A percentile compares a stretch with the other conserved stretches of the same genome.
Conservation (phyloP, 805 yeast genomes). For the Saccharomycopsis lassenensis region DNA sequence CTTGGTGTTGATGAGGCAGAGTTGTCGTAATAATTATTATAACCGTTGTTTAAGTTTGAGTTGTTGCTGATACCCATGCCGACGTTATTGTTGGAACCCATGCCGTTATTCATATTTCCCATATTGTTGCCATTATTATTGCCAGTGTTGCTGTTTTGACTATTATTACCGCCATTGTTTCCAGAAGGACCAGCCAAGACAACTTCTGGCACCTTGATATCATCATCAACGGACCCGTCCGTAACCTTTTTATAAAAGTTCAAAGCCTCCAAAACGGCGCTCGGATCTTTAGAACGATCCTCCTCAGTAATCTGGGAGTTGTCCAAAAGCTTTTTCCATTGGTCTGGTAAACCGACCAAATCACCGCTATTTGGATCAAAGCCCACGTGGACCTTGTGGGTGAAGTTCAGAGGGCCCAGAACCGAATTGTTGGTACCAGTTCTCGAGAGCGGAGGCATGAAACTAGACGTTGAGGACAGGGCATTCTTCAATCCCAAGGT, state of each 20-base stretch:
- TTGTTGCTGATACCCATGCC: too few species aligned
- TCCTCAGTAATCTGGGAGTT: conserved; percentile 85
- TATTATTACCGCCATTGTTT: conserved; percentile 10
- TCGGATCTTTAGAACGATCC: conserved; percentile 90
- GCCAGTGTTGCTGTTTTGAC: conserved; percentile 11
- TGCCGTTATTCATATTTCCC: background rate
- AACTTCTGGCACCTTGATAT: conserved; percentile 54
- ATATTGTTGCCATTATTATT: conserved; percentile 2
- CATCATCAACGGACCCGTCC: conserved; percentile 32
- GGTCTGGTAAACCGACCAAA: conserved; percentile 86
- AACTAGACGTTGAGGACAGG: background rate
- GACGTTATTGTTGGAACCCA: too few species aligned
- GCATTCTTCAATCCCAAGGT: conserved; percentile 14
- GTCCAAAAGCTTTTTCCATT: conserved; percentile 79
- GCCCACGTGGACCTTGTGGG: conserved; percentile 86
- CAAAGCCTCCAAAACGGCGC: conserved; percentile 86
- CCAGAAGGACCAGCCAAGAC: conserved; percentile 10
- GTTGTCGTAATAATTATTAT: too few species aligned
- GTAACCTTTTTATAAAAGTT: conserved; percentile 36
- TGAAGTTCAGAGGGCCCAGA: conserved; percentile 87
- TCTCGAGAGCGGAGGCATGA: conserved; percentile 1
- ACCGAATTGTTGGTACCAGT: conserved; percentile 29
- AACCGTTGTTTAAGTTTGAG: too few species aligned
- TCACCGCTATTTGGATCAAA: conserved; percentile 78
- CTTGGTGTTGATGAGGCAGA: too few species aligned